These are phyloP conservation scores for Endothia cerciana DNA, from an alignment of 2,329 filamentous ascomycete genomes.

Conservation along the genomic window DNA sequence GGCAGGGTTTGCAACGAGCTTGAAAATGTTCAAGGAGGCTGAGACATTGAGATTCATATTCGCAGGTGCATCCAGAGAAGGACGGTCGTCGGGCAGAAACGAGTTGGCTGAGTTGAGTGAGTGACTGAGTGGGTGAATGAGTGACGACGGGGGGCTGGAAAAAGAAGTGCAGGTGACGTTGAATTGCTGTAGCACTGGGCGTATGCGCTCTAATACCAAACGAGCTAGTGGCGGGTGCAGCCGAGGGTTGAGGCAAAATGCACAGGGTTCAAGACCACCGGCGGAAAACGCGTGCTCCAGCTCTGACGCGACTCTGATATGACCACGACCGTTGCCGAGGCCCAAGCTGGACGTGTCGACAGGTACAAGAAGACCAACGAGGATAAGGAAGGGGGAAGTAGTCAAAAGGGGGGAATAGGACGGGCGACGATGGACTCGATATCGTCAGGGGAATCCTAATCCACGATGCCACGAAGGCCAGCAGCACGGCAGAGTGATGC, in stretches of 20 bases:
- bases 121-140: neutral
- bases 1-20: constrained; percentile 67
- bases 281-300: constrained; percentile 1
- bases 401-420: too few relatives aligned
- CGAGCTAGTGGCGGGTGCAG: neutral
- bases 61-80: neutral
- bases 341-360: neutral
- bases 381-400: too few relatives aligned
- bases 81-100: neutral
- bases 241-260: neutral
- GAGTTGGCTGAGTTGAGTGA: neutral
- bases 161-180: neutral
- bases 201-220: neutral
- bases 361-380: neutral
- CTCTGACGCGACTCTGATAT: neutral
- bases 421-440: neutral
- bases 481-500: neutral
- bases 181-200: neutral
- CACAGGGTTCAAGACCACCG: neutral
- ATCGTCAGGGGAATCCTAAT: neutral
- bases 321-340: neutral
- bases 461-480: neutral
- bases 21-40: constrained; percentile 67
- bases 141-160: neutral
- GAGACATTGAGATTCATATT: constrained; percentile 71